Conservation (phyloP, 345 rosid species). For the Citrus inodora region DNA sequence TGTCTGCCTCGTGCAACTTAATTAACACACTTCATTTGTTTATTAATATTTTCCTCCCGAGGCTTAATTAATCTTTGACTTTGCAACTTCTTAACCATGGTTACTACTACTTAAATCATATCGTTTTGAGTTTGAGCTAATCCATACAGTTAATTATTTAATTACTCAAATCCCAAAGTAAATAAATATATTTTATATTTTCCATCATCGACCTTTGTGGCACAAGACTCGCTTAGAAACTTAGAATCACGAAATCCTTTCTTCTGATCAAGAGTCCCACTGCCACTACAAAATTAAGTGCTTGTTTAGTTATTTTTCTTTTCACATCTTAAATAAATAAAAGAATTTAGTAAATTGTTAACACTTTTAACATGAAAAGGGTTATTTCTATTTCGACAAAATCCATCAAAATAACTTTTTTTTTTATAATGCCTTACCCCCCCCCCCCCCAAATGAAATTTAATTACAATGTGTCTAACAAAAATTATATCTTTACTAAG, state of each 20-base stretch:
- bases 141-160: neutral
- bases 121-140: neutral
- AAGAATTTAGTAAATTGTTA: no score
- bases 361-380: no score
- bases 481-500: neutral
- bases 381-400: no score
- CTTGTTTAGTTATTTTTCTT: no score
- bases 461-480: no score
- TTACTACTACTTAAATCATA: neutral
- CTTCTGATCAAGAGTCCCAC: no score
- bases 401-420: no score
- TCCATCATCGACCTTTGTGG: conserved; percentile 24
- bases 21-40: conserved; percentile 8
- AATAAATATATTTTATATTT: conserved; percentile 3
- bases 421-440: no score
- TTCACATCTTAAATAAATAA: no score
- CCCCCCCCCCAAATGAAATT: no score
- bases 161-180: conserved; percentile 32
- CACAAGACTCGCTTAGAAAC: conserved; percentile 8
- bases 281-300: no score
- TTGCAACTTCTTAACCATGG: conserved; percentile 8
- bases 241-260: no score
- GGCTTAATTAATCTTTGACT: conserved; percentile 17
- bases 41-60: neutral
- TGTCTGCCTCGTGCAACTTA: conserved; percentile 70